Evolutionary conservation across 805 yeast genomes (phyloP), one percentile per base, ranked within the genome.

Genomic region (Candida awuae): DNA sequence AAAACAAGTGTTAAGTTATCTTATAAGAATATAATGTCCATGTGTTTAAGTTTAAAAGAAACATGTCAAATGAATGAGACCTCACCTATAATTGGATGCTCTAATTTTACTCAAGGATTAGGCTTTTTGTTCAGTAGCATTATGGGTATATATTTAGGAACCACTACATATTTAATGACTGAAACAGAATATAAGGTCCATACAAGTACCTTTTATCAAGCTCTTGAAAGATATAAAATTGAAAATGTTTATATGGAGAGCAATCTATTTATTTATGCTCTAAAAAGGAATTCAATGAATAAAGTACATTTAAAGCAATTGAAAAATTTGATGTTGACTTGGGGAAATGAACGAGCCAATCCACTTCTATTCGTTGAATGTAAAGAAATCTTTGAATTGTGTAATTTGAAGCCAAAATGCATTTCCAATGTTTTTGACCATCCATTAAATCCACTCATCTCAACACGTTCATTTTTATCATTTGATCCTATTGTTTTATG

Each of bases 111-210:
- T 2, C 62, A 72, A 2, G 97, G 97, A 0, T 59, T 90, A 20
- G 99, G 99, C 0, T 88, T 92, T 55, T 62, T 92, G 20, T 90
- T 86, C 56, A 72, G 94, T n/a, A 77, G 78, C 39, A 60, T 88
- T 27, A 57, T 92, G 47, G 98, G 98, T 5, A 77, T 82, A 0
- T 92, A 80, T 52, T 63, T 84, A 41, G 98, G 99, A 0, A 75
- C 92, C 0, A 73, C 94, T 1, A 90, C 98, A 0, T 79, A 80
- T 47, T 63, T 88, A 34, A 75, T 86, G 38, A 74, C 92, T 2
- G 87, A 94, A 0, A 71, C 78, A 8, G 87, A 83, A 43, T 86
- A 76, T 54, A 83, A 84, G 3, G 68, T 74, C 17, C 78, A 81
- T 52, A 94, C 97, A 2, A 63, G 73, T 8, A 67, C 77, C 1